Percentiles rank a stretch among this genome's conserved stretches.
These are phyloP conservation scores for Hirsutella thompsonii DNA, from an alignment of 2,329 filamentous ascomycete species.

Conservation along the genomic window DNA sequence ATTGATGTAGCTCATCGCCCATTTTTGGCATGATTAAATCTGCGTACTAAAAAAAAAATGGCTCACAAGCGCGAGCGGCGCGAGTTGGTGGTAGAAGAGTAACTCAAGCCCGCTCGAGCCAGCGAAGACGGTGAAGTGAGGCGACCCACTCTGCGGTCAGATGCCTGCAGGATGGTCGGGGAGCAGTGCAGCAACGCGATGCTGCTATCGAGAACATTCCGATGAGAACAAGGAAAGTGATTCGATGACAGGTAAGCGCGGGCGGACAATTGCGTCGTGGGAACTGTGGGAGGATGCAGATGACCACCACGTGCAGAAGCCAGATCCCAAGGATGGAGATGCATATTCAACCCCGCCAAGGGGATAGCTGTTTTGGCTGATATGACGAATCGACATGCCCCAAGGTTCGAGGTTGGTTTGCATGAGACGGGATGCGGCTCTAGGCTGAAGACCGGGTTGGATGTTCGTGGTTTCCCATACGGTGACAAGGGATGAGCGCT, in stretches of 20 bases:
- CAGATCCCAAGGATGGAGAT: constrained; percentile 4
- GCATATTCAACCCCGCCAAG: constrained; percentile 7
- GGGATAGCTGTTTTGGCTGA: neutral
- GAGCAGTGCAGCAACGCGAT: neutral
- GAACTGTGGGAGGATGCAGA: constrained; percentile 5
- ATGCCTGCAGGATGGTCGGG: neutral
- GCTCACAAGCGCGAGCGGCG: neutral
- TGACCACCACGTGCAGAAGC: constrained; percentile 5
- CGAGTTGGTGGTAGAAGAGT: neutral
- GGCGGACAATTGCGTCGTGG: constrained; percentile 3
- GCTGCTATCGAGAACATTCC: neutral
- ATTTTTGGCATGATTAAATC: constrained; percentile 1
- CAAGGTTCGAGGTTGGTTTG: constrained; percentile 1
- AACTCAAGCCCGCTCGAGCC: constrained; percentile 8
- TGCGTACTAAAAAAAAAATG: neutral
- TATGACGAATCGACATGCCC: constrained; percentile 3
- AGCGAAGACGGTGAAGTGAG: constrained; percentile 8
- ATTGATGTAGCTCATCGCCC: neutral
- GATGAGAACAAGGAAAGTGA: constrained; percentile 6
- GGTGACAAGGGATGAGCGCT: neutral
- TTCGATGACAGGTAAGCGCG: constrained; percentile 3
- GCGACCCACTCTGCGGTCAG: constrained; percentile 8
- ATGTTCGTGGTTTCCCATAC: neutral
- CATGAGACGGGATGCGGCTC: constrained; percentile 2
- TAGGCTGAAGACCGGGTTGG: neutral